Evolutionary conservation across 2,329 filamentous ascomycete species (phyloP), one percentile per base, ranked within the genome.

Genomic region (Monilinia fructigena): DNA sequence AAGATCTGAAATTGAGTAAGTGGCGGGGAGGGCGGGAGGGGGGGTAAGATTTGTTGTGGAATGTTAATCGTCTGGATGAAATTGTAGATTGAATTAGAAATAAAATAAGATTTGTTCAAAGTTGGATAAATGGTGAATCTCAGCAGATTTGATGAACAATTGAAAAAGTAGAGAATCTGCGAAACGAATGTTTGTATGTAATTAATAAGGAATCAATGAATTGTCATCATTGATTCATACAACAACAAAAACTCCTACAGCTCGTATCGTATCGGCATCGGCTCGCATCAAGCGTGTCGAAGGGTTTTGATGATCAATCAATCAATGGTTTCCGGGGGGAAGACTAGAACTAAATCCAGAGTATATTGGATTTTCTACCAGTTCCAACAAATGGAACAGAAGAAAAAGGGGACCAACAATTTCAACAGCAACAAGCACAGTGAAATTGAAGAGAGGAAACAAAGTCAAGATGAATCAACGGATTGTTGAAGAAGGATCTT

Each of bases 161-260:
- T 59, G 63, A 40, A 8, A 16, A 12, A 35, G 4, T 1, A 35
- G 38, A 40, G 38, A 40, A 40, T 42, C n/a, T 59, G 45, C 18
- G 26, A 48, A 65, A 59, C 54, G 63, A 65, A 59, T 52, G 54
- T 59, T 31, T 35, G 31, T 35, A 35, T 28, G 31, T 35, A 35
- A 35, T 35, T 35, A 35, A 35, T 35, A 35, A 50, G 16, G 14
- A 65, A 50, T 55, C 10, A 58, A 50, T 50, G n/a, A 54, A 58
- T 52, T 4, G 45, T n/a, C 53, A 42, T 42, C 54, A 42, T 50
- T 58, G 28, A 23, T 58, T 28, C 35, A 64, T 35, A 35, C 31
- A 35, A 8, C 31, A 5, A 35, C 31, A 5, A 35, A 40, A 12
- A 40, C 38, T 14, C 4, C 38, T 40, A 40, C 38, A 40, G 11